phyloP scores from a whole-genome alignment of 768 basidiomycete genomes.

The Pisolithus marmoratus region DNA sequence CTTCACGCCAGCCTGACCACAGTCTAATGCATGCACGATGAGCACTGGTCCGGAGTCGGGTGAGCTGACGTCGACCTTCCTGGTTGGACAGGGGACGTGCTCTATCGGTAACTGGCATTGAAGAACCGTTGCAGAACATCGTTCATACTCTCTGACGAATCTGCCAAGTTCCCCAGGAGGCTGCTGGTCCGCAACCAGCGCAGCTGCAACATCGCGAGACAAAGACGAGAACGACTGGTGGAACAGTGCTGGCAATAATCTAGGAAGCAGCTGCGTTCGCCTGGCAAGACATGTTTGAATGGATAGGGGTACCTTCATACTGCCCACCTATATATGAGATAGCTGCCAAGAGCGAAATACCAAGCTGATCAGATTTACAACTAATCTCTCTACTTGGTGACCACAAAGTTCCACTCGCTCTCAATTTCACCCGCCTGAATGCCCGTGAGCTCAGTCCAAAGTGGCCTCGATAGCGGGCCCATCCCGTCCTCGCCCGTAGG shows the following conservation, averaged over 20 bases:
- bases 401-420: constrained; percentile 75
- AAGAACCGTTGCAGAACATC: background rate
- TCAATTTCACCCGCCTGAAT: constrained; percentile 74
- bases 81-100: background rate
- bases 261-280: too few relatives aligned
- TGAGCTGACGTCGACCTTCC: background rate
- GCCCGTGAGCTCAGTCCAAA: constrained; percentile 45
- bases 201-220: background rate
- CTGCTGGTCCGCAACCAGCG: background rate
- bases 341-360: background rate
- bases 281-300: too few relatives aligned
- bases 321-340: background rate
- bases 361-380: background rate
- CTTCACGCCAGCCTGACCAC: background rate
- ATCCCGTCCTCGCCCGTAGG: constrained; percentile 66
- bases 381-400: constrained; percentile 18
- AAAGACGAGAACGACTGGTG: background rate
- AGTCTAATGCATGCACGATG: background rate
- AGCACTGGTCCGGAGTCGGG: background rate
- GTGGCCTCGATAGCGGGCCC: constrained; percentile 55
- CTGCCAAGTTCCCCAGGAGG: background rate
- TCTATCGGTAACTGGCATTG: background rate
- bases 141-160: constrained; percentile 1
- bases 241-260: too few relatives aligned
- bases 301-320: background rate